Conservation (phyloP, 345 rosid genomes). For the Garcia nutans region DNA sequence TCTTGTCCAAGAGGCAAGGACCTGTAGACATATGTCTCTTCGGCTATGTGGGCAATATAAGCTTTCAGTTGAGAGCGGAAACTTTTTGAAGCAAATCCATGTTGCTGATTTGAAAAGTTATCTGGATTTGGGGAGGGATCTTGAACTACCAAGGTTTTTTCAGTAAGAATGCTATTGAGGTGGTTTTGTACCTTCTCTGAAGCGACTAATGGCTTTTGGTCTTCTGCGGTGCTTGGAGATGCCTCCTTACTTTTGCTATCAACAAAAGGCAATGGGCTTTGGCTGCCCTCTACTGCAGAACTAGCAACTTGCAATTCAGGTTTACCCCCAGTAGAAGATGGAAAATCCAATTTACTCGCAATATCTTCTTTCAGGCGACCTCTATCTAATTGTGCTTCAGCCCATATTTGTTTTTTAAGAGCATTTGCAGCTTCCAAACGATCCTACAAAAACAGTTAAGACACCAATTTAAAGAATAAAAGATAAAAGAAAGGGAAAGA, state of each 20-base stretch:
- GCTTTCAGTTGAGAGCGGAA: constrained; percentile 85
- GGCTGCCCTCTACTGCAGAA: constrained; percentile 43
- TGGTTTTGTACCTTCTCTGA: constrained; percentile 49
- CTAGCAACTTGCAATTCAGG: constrained; percentile 45
- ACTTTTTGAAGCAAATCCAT: constrained; percentile 77
- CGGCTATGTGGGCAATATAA: constrained; percentile 81
- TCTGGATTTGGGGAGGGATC: constrained; percentile 58
- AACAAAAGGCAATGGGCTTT: constrained; percentile 41
- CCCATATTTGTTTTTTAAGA: constrained; percentile 99
- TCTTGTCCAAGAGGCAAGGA: constrained; percentile 99
- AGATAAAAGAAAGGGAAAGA: background rate
- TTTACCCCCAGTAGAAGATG: constrained; percentile 45
- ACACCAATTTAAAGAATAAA: constrained; percentile 16
- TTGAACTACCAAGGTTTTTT: constrained; percentile 42
- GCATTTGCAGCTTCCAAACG: constrained; percentile 97
- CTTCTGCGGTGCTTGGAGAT: constrained; percentile 54
- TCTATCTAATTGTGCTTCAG: constrained; percentile 91
- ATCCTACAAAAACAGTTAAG: constrained; percentile 51
- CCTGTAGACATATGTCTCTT: constrained; percentile 88
- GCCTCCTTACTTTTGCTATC: constrained; percentile 44
- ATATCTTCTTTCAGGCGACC: constrained; percentile 76
- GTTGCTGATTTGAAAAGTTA: constrained; percentile 50
- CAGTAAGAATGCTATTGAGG: constrained; percentile 38
- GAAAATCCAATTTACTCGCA: constrained; percentile 51
- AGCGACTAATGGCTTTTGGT: constrained; percentile 46